A percentile compares a stretch with the other conserved stretches of the same genome.
These are phyloP conservation scores for Talaromyces borbonicus DNA, from an alignment of 495 filamentous ascomycete species.

Conservation along the genomic window DNA sequence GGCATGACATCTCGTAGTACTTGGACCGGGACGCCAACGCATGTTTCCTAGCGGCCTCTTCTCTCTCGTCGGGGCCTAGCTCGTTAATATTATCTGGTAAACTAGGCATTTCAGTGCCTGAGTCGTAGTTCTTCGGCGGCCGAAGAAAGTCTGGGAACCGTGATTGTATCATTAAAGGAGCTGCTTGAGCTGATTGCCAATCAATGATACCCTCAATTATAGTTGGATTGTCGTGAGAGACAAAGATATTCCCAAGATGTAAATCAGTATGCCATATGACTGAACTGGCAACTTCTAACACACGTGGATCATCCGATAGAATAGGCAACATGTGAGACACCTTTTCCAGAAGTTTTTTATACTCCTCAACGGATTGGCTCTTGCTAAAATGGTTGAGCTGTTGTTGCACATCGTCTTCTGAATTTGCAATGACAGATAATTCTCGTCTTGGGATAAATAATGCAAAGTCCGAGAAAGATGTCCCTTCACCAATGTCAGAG, in stretches of 20 bases:
- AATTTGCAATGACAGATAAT: conserved; percentile 2
- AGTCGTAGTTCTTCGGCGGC: conserved; percentile 14
- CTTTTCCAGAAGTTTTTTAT: conserved; percentile 11
- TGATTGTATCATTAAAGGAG: conserved; percentile 17
- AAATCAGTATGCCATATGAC: conserved; percentile 20
- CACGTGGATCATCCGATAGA: conserved; percentile 10
- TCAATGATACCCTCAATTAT: conserved; percentile 17
- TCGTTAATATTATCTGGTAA: conserved; percentile 13
- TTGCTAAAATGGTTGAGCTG: conserved; percentile 9
- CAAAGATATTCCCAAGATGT: conserved; percentile 20
- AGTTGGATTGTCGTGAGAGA: conserved; percentile 12
- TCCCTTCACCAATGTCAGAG: conserved; percentile 10
- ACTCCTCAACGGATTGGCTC: conserved; percentile 12
- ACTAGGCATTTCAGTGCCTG: conserved; percentile 10
- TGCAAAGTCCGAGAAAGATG: conserved; percentile 4
- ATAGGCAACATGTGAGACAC: conserved; percentile 3
- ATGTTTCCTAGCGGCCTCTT: conserved; percentile 8
- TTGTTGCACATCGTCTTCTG: conserved; percentile 6
- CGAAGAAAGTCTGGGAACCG: conserved; percentile 15
- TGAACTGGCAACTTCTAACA: conserved; percentile 5
- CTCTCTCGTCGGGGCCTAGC: conserved; percentile 9
- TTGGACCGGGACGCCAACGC: conserved; percentile 12
- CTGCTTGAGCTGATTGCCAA: conserved; percentile 15
- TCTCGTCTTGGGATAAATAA: conserved; percentile 9
- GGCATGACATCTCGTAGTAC: conserved; percentile 16